phyloP scores from a whole-genome alignment of 305 asterid genomes.

The Solanum hybrid region DNA sequence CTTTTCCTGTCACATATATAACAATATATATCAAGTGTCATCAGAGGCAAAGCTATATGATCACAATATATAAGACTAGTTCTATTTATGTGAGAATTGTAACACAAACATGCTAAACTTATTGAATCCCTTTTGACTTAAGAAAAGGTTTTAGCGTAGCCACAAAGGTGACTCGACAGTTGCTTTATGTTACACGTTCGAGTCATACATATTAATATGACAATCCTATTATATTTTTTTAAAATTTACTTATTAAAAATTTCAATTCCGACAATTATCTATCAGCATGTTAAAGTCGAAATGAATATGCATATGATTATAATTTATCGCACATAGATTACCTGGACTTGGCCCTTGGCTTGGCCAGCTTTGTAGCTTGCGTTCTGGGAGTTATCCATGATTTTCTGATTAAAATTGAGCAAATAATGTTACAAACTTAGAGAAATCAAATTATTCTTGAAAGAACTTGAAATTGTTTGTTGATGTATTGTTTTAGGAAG shows the following conservation, averaged over 20 bases:
- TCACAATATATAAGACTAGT: background rate
- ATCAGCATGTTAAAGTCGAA: background rate
- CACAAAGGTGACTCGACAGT: background rate
- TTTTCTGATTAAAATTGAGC: background rate
- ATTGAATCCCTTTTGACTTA: background rate
- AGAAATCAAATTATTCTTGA: background rate
- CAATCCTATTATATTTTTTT: background rate
- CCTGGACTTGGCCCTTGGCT: slow-evolving; percentile 70
- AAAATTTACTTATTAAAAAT: background rate
- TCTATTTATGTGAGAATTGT: background rate
- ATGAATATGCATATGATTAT: background rate
- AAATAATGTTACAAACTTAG: background rate
- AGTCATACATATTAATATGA: background rate
- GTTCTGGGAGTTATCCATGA: slow-evolving; percentile 47
- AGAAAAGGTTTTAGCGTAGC: background rate
- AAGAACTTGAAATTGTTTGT: background rate
- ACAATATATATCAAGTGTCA: background rate
- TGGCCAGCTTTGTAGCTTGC: slow-evolving; percentile 65
- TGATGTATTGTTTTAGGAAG: background rate
- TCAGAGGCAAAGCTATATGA: background rate
- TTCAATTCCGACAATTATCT: background rate
- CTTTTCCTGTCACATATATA: slow-evolving; percentile 38
- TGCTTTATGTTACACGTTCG: background rate
- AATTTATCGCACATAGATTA: background rate
- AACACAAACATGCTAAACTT: background rate